Conservation (phyloP, 495 filamentous ascomycete genomes). For the Daldinia grandis region DNA sequence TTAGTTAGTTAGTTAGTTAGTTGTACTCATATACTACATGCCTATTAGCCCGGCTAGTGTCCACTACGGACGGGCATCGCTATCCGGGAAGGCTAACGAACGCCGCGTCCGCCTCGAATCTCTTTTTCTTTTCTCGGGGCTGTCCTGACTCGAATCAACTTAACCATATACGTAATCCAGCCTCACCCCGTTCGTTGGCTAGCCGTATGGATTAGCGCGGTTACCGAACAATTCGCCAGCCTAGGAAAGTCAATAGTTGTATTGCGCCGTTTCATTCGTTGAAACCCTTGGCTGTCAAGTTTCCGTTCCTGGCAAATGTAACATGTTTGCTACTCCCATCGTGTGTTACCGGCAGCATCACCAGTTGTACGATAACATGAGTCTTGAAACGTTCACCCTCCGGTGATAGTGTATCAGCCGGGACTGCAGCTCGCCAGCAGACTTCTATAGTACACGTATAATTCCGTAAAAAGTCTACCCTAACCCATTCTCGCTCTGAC, state of each 20-base stretch:
- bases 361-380: conserved; percentile 19
- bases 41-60: background rate
- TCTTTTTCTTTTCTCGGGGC: conserved; percentile 7
- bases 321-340: conserved; percentile 36
- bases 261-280: conserved; percentile 32
- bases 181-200: conserved; percentile 5
- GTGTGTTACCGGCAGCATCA: conserved; percentile 30
- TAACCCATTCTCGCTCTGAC: conserved; percentile 16
- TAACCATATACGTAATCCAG: background rate
- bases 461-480: conserved; percentile 13
- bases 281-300: conserved; percentile 22
- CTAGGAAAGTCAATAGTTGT: conserved; percentile 34
- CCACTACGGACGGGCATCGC: conserved; percentile 4
- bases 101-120: conserved; percentile 19
- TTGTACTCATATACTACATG: background rate
- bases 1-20: too few species aligned
- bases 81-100: conserved; percentile 19
- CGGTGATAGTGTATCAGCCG: conserved; percentile 18
- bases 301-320: conserved; percentile 37
- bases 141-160: conserved; percentile 18
- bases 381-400: conserved; percentile 32
- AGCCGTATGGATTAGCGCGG: conserved; percentile 5
- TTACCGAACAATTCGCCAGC: conserved; percentile 28
- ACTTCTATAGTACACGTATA: conserved; percentile 5
- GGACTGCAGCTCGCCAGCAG: conserved; percentile 36